Evolutionary conservation across 768 basidiomycete species (phyloP).

Genomic region (Neoboletus brunneissimus): DNA sequence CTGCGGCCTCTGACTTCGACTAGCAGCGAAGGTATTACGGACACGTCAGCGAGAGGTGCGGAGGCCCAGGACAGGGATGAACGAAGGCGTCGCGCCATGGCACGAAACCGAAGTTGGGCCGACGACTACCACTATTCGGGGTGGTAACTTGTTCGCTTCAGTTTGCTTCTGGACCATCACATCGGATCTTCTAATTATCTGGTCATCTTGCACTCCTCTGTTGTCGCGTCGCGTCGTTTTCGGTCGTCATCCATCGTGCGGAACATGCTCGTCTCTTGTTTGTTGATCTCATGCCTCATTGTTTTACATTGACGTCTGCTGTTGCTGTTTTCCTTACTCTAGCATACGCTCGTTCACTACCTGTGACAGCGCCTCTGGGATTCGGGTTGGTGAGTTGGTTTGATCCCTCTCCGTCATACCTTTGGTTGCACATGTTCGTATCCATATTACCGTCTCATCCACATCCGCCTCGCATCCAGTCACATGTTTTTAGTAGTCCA

Average conservation of each 20-base stretch:
- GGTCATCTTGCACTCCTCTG: conserved; percentile 19
- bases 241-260: conserved; percentile 12
- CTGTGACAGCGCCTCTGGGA: conserved; percentile 9
- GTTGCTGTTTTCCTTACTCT: conserved; percentile 15
- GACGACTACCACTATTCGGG: conserved; percentile 65
- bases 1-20: conserved; percentile 36
- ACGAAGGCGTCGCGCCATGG: conserved; percentile 44
- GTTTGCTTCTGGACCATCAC: conserved; percentile 9
- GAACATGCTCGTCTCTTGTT: conserved; percentile 25
- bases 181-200: conserved; percentile 24
- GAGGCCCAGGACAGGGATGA: conserved; percentile 39
- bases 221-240: conserved; percentile 19
- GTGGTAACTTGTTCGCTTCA: conserved; percentile 42
- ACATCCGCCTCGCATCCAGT: conserved; percentile 20
- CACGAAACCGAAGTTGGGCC: conserved; percentile 65
- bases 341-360: conserved; percentile 13
- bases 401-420: conserved; percentile 14
- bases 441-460: conserved; percentile 4
- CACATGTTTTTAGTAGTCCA: conserved; percentile 24
- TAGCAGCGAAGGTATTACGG: conserved; percentile 18
- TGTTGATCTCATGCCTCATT: conserved; percentile 8
- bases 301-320: conserved; percentile 10
- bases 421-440: conserved; percentile 16
- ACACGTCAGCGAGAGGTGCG: conserved; percentile 14
- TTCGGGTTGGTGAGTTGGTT: conserved; percentile 16